phyloP scores from a whole-genome alignment of 352 stramenopile genomes.

The Phytophthora palmivora region DNA sequence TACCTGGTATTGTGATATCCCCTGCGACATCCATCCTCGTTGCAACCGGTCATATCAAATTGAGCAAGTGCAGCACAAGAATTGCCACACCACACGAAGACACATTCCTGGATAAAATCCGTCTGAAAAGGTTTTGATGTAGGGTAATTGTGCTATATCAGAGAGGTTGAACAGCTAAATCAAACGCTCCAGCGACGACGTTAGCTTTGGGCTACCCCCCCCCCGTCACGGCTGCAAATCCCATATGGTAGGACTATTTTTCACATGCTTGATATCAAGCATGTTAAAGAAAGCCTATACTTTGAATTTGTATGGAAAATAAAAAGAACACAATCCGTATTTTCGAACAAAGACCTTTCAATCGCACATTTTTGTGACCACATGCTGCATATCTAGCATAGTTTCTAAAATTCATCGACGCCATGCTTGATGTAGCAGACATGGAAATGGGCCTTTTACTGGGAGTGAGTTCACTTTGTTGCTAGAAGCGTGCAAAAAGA shows the following conservation, averaged over 20 bases:
- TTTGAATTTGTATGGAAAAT: not conserved
- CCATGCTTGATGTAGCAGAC: constrained; percentile 2
- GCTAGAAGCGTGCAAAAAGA: not conserved
- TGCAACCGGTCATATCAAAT: no score
- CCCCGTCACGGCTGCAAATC: not conserved
- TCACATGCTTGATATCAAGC: not conserved
- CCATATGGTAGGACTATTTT: not conserved
- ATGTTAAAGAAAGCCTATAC: no score
- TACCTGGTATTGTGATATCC: no score
- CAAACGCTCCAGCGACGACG: no score
- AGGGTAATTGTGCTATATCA: no score
- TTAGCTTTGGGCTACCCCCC: no score
- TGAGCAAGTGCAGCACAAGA: no score
- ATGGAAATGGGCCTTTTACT: constrained; percentile 1
- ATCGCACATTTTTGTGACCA: not conserved
- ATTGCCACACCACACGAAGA: no score
- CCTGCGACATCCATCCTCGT: no score
- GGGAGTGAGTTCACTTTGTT: not conserved
- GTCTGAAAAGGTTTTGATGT: no score
- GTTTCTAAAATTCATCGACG: not conserved
- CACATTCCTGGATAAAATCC: no score
- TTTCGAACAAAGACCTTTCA: not conserved
- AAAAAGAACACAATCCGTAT: constrained; percentile 3
- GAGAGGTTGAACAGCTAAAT: no score
- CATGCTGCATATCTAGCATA: not conserved